Evolutionary conservation across 2,329 filamentous ascomycete species (phyloP).

Genomic region (Colletotrichum somersetense): DNA sequence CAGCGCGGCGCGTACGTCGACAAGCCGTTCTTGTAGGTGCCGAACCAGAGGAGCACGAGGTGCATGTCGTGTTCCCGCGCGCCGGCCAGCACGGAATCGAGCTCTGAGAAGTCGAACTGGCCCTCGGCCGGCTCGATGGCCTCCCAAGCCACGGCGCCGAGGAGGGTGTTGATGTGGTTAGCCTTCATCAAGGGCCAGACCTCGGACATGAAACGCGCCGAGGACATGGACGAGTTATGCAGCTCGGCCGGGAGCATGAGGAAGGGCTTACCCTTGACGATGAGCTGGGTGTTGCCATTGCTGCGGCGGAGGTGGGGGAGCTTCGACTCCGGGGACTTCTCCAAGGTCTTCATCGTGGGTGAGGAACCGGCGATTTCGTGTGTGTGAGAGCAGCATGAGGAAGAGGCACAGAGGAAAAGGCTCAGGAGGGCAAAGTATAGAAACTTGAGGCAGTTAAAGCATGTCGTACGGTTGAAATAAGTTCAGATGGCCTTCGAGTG

Average conservation of each 20-base stretch:
- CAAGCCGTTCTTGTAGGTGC: conserved; percentile 55
- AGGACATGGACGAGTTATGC: conserved; percentile 54
- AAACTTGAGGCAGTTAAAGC: neutral
- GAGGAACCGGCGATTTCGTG: neutral
- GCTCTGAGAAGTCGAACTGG: conserved; percentile 51
- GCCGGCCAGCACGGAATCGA: conserved; percentile 50
- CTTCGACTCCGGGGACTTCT: conserved; percentile 8
- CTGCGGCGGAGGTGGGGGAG: conserved; percentile 44
- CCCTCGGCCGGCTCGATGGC: conserved; percentile 53
- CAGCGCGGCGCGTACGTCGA: conserved; percentile 53
- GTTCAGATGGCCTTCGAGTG: conserved; percentile 9
- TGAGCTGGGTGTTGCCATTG: conserved; percentile 50
- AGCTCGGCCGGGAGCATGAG: conserved; percentile 53
- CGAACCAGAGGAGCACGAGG: conserved; percentile 56
- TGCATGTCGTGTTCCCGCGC: conserved; percentile 51
- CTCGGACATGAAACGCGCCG: conserved; percentile 50
- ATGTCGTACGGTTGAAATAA: conserved; percentile 25
- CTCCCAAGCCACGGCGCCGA: conserved; percentile 54
- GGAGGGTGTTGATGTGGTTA: conserved; percentile 52
- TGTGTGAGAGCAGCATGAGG: neutral
- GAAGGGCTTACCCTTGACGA: conserved; percentile 54
- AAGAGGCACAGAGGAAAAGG: neutral
- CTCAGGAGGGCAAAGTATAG: neutral
- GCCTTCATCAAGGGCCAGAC: conserved; percentile 51
- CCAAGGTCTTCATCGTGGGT: conserved; percentile 33